phyloP scores from a whole-genome alignment of 116 monocot genomes.

The Papilionanthe hybrid region DNA sequence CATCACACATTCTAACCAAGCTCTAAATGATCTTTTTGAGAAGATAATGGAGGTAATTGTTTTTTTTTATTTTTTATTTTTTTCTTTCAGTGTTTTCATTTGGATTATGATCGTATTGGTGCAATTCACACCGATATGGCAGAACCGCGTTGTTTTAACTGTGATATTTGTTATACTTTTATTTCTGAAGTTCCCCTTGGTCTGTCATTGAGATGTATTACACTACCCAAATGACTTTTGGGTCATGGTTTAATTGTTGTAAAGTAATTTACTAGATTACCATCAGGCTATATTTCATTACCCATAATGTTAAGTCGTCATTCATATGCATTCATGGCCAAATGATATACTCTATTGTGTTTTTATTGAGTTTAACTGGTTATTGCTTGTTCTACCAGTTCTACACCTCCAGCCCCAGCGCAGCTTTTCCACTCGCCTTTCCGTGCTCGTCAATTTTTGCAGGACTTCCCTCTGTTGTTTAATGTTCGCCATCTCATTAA shows the following conservation, averaged over 20 bases:
- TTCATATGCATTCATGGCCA: neutral
- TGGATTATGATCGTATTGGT: neutral
- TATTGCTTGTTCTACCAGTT: neutral
- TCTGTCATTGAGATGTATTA: neutral
- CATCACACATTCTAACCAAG: slow-evolving; percentile 99
- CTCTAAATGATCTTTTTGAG: slow-evolving; percentile 98
- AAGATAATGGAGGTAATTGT: slow-evolving; percentile 91
- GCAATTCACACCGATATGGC: neutral
- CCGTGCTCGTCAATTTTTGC: neutral
- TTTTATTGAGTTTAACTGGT: neutral
- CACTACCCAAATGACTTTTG: neutral
- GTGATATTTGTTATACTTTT: neutral
- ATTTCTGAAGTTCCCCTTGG: neutral
- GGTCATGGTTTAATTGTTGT: neutral
- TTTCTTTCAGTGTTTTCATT: neutral
- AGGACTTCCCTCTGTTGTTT: neutral
- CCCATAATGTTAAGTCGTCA: neutral
- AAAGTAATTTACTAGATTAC: too few relatives aligned
- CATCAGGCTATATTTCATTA: too few relatives aligned
- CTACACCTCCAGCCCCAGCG: neutral
- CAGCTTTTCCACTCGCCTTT: neutral
- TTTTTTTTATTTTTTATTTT: neutral
- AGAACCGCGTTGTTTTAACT: neutral
- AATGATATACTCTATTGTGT: neutral
- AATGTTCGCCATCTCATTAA: neutral